Evolutionary conservation across 495 filamentous ascomycete genomes (phyloP).

Genomic region (Haplographium delicatum): DNA sequence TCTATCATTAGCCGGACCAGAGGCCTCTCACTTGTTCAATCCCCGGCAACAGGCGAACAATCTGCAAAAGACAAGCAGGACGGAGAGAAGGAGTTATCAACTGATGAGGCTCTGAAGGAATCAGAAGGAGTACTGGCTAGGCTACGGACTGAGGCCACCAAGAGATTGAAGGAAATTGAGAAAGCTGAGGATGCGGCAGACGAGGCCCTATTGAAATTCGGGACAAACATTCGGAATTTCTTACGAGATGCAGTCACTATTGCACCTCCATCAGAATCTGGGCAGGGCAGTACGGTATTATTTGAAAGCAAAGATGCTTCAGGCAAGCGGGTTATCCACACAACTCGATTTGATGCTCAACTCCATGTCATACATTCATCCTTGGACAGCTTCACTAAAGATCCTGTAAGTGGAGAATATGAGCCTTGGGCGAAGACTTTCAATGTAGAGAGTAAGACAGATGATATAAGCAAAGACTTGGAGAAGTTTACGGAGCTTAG

Average conservation of each 20-base stretch:
- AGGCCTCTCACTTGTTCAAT: slow-evolving; percentile 56
- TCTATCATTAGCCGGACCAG: slow-evolving; percentile 67
- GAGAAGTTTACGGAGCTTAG: slow-evolving; percentile 86
- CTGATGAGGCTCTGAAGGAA: slow-evolving; percentile 53
- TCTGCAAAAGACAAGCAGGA: slow-evolving; percentile 30
- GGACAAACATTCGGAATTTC: slow-evolving; percentile 85
- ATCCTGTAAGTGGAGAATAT: slow-evolving; percentile 72
- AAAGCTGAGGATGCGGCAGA: slow-evolving; percentile 96
- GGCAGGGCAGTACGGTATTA: slow-evolving; percentile 46
- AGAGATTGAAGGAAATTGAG: slow-evolving; percentile 85
- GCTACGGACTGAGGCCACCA: slow-evolving; percentile 74
- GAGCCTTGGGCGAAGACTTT: slow-evolving; percentile 70
- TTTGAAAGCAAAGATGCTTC: slow-evolving; percentile 91
- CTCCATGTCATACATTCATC: slow-evolving; percentile 90
- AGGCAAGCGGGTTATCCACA: slow-evolving; percentile 86
- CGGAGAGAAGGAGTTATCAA: slow-evolving; percentile 34
- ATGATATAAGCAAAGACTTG: slow-evolving; percentile 74
- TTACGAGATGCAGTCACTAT: slow-evolving; percentile 87
- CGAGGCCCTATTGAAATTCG: slow-evolving; percentile 90
- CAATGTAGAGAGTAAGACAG: slow-evolving; percentile 77
- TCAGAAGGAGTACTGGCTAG: slow-evolving; percentile 77
- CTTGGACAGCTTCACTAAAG: slow-evolving; percentile 76
- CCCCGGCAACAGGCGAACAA: slow-evolving; percentile 19
- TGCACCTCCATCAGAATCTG: slow-evolving; percentile 50
- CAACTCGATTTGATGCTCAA: slow-evolving; percentile 91